Evolutionary conservation across 345 rosid genomes (phyloP).

Genomic region (Eucalyptus curtisii): DNA sequence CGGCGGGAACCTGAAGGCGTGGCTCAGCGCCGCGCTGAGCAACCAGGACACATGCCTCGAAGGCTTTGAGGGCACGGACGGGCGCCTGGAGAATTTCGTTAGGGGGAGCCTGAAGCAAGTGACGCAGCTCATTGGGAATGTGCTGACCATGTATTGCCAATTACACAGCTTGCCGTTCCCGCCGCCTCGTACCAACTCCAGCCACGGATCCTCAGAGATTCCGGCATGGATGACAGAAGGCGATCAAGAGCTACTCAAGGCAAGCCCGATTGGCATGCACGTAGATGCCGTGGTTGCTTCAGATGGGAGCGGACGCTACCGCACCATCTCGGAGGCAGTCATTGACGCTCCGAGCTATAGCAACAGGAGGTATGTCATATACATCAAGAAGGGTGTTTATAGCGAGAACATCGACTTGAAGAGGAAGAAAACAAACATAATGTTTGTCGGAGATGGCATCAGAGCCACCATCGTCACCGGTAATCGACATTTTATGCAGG

Average conservation of each 20-base stretch:
- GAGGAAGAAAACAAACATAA: slow-evolving; percentile 58
- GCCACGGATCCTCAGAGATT: neutral
- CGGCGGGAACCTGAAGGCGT: slow-evolving; percentile 69
- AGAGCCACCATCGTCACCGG: slow-evolving; percentile 60
- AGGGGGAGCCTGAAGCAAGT: slow-evolving; percentile 71
- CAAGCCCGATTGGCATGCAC: slow-evolving; percentile 15
- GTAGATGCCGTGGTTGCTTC: slow-evolving; percentile 38
- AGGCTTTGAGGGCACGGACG: slow-evolving; percentile 83
- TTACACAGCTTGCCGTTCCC: slow-evolving; percentile 59
- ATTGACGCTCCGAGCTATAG: slow-evolving; percentile 60
- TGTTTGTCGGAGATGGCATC: slow-evolving; percentile 75
- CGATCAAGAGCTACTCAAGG: slow-evolving; percentile 29
- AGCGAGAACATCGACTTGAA: slow-evolving; percentile 69
- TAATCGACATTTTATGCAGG: slow-evolving; percentile 68
- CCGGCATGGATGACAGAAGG: slow-evolving; percentile 65
- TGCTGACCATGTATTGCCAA: slow-evolving; percentile 36
- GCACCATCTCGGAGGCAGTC: slow-evolving; percentile 59
- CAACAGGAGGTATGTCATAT: slow-evolving; percentile 47
- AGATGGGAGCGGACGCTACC: slow-evolving; percentile 68
- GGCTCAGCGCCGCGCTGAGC: slow-evolving; percentile 84
- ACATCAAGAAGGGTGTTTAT: slow-evolving; percentile 67
- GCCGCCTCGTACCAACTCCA: slow-evolving; percentile 20
- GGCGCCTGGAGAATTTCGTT: slow-evolving; percentile 40
- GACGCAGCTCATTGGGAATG: slow-evolving; percentile 59
- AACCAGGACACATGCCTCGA: slow-evolving; percentile 93